phyloP scores from a whole-genome alignment of 1,284 basidiomycete species.

The Irpex rosettiformis region DNA sequence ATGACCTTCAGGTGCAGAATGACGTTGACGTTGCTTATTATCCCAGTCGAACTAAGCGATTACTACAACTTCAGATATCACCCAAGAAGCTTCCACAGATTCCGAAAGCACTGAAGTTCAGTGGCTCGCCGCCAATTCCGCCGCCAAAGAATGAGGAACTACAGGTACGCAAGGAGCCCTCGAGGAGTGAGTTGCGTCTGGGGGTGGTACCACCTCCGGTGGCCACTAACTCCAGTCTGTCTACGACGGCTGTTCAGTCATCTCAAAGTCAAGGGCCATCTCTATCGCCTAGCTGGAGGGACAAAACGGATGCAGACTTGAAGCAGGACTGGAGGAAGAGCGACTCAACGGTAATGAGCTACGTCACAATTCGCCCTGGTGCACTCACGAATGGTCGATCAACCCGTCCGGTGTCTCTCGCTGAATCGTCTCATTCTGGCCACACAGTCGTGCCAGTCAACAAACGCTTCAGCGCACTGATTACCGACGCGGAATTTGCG shows the following conservation, averaged over 20 bases:
- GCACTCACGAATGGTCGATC: slow-evolving; percentile 42
- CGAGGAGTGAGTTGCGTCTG: background rate
- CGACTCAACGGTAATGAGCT: slow-evolving; percentile 66
- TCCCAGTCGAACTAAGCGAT: slow-evolving; percentile 15
- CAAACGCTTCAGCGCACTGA: slow-evolving; percentile 63
- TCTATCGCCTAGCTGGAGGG: slow-evolving; percentile 12
- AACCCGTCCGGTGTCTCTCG: slow-evolving; percentile 70
- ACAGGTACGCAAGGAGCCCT: slow-evolving; percentile 6
- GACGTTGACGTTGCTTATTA: slow-evolving; percentile 1
- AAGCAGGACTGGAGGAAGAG: slow-evolving; percentile 72
- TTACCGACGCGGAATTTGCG: slow-evolving; percentile 59
- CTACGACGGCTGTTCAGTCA: slow-evolving; percentile 30
- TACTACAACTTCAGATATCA: slow-evolving; percentile 27
- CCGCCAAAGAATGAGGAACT: slow-evolving; percentile 33
- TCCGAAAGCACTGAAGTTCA: slow-evolving; percentile 18
- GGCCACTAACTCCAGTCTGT: slow-evolving; percentile 30
- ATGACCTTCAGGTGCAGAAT: slow-evolving; percentile 15
- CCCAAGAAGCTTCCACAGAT: slow-evolving; percentile 20
- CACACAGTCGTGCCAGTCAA: slow-evolving; percentile 62
- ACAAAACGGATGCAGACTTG: slow-evolving; percentile 30
- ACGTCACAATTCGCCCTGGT: slow-evolving; percentile 62
- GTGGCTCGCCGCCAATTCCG: slow-evolving; percentile 21
- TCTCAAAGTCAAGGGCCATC: slow-evolving; percentile 20
- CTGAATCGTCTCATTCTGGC: slow-evolving; percentile 68
- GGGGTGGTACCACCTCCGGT: slow-evolving; percentile 25